Evolutionary conservation across 441 rosid genomes (phyloP), one percentile per base, ranked within the genome.

Genomic region (Gossypium lobatum): DNA sequence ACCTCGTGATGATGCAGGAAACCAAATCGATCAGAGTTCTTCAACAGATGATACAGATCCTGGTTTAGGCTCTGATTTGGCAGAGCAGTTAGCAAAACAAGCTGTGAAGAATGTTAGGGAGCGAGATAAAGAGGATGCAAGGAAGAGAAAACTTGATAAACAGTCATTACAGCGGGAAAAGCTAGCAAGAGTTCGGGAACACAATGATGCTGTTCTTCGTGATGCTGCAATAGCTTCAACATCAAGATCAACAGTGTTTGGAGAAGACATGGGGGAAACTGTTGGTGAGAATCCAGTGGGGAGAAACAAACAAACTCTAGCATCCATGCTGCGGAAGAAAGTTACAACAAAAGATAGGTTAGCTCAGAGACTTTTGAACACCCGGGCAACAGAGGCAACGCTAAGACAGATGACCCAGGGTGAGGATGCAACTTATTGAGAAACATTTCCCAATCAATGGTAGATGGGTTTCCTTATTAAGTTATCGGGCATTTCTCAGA

Each of bases 391-490:
- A 39, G 90, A 88, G 83, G 80, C 87, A 71, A 80, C 84, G 57
- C 57, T 48, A 6, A 82, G 85, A 61, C 93, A 83, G 83, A 77
- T 89, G 62, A 82, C 84, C 55, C 72, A 69, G 14, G 88, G 85
- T 1, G 91, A 85, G 61, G 93, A 93, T 78, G 80, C 86, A 72
- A 82, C 78, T 59, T 85, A 82, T 58, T 80, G 91, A 79, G 97
- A 91, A 71, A 86, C 95, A 70, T 83, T 88, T 46, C 93, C 97
- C 73, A 95, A 95, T 80, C 95, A 93, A 68, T 93, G 98, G 97
- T 87, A 88, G 85, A 75, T 64, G n/a, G 55, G 55, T 61, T 34
- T 31, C 16, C 42, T 37, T 8, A 0, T n/a, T 48, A 21, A 53
- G 54, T 25, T 54, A 17, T 4, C 13, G 23, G 23, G 21, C 67